phyloP scores from a whole-genome alignment of 805 yeast species.

The Spathaspora sp. region DNA sequence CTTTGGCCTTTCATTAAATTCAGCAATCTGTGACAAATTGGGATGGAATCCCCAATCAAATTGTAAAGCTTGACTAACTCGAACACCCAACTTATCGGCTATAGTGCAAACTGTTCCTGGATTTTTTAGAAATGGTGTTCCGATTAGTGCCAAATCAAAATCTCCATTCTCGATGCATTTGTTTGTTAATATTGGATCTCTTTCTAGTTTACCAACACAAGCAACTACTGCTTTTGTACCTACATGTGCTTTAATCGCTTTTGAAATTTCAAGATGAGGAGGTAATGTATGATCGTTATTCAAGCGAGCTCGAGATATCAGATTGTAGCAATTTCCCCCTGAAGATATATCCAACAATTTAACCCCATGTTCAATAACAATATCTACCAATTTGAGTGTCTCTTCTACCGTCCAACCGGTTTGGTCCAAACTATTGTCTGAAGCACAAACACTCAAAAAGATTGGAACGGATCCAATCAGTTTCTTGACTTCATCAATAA shows the following conservation, averaged over 20 bases:
- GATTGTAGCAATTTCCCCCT: slow-evolving; percentile 42
- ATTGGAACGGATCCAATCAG: slow-evolving; percentile 40
- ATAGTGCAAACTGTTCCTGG: slow-evolving; percentile 46
- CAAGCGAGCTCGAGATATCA: slow-evolving; percentile 16
- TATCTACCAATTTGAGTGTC: slow-evolving; percentile 34
- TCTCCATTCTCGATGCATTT: slow-evolving; percentile 37
- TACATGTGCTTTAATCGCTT: slow-evolving; percentile 37
- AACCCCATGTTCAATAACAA: slow-evolving; percentile 40
- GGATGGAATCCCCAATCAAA: slow-evolving; percentile 16
- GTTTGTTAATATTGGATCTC: slow-evolving; percentile 30
- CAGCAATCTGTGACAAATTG: slow-evolving; percentile 11
- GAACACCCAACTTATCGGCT: slow-evolving; percentile 47
- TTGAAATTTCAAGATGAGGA: slow-evolving; percentile 36
- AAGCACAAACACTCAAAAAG: slow-evolving; percentile 44
- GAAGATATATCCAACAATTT: slow-evolving; percentile 52
- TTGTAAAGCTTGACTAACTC: slow-evolving; percentile 30
- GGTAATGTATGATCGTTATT: slow-evolving; percentile 16
- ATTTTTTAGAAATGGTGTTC: slow-evolving; percentile 40
- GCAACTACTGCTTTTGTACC: slow-evolving; percentile 41
- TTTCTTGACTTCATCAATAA: slow-evolving; percentile 36
- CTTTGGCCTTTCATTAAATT: slow-evolving; percentile 11
- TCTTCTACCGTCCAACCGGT: slow-evolving; percentile 44
- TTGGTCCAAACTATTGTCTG: slow-evolving; percentile 35
- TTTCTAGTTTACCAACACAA: slow-evolving; percentile 42
- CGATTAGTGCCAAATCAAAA: slow-evolving; percentile 47